Base-by-base conservation (phyloP, 2,329 filamentous ascomycete species). In the Sphaerostilbella broomeana region DNA sequence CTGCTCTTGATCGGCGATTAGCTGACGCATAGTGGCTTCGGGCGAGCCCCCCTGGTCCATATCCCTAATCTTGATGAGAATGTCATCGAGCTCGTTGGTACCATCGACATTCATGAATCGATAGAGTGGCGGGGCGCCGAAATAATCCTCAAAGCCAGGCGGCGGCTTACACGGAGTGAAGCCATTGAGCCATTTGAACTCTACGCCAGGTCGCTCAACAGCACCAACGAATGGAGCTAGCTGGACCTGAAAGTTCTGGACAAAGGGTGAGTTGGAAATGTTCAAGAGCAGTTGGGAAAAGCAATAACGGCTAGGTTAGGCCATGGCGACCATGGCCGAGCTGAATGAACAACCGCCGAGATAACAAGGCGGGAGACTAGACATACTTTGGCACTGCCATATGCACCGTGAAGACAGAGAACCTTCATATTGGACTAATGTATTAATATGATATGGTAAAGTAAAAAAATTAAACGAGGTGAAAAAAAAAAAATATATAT, bases 371-470 rank as follows among this genome's bases (percentile, higher is more conserved):
- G 26, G 13, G 30, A 31, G 24, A 24, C 26, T 24, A 15, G 33
- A 33, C 40, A 29, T 17, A 13, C 38, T 20, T 33, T 22, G n/a
- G 72, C 68, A 59, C 71, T 77, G 38, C 74, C 73, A 52, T 72
- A 77, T 16, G 74, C 70, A 46, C 74, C 74, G 22, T 73, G 73
- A 7, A 78, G 62, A 52, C 74, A 78, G 21, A 78, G 56, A 37
- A 77, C 72, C 50, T 63, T 72, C 73, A 78, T 77, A 3, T 6
- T 44, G 26, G 15, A n/a, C 22, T 34, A 21, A 17, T 13, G 28
- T n/a, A n/a, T n/a, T n/a, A n/a, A n/a, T n/a, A n/a, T n/a, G n/a
- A n/a, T n/a, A n/a, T n/a, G n/a, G n/a, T n/a, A n/a, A n/a, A n/a
- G n/a, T n/a, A n/a, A n/a, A n/a, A n/a, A n/a, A n/a, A n/a, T n/a